Base-by-base conservation (phyloP, 1,284 basidiomycete genomes). In the Cryptococcus jaspeensis region DNA sequence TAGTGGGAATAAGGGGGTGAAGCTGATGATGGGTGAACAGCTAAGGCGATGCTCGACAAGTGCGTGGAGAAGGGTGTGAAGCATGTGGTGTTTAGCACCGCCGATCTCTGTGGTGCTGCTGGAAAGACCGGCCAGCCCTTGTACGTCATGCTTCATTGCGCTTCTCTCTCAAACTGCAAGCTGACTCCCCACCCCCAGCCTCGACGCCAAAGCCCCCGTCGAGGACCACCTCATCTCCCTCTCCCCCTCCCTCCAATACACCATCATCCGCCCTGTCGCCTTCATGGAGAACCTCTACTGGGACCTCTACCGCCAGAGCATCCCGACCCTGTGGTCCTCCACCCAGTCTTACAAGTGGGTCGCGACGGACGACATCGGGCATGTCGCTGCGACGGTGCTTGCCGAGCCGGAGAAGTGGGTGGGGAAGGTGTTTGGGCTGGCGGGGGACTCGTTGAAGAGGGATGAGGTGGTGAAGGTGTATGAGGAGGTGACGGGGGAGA, bases 241-340 rank as follows among this genome's bases (percentile, higher is more conserved):
- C n/a, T n/a, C 39, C 39, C 20, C 43, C 3, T 23, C 20, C 8
- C 12, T 15, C 50, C 40, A 23, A 51, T 45, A 45, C 43, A 23
- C 22, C 12, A 45, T 45, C 16, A 16, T n/a, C 11, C 11, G 12
- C 22, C 43, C 43, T 20, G 22, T 22, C 43, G 22, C 22, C 12
- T 45, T 45, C 43, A 45, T 45, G 43, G 43, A 45, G 12, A 45
- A 45, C 22, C 22, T 45, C 22, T 45, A 42, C 15, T 50, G 46
- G 45, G 48, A 47, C 13, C 45, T 48, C 6, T 56, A 52, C 39
- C 32, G 38, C 11, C 49, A 52, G 32, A 43, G 54, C 39, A 47
- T 57, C 25, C 43, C 59, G 6, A 54, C 55, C n/a, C 48, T 49
- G 13, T 56, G 58, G 54, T 22, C 47, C n/a, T n/a, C n/a, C n/a